phyloP scores from a whole-genome alignment of 352 stramenopile species.

The Globisporangium abappressorium region DNA sequence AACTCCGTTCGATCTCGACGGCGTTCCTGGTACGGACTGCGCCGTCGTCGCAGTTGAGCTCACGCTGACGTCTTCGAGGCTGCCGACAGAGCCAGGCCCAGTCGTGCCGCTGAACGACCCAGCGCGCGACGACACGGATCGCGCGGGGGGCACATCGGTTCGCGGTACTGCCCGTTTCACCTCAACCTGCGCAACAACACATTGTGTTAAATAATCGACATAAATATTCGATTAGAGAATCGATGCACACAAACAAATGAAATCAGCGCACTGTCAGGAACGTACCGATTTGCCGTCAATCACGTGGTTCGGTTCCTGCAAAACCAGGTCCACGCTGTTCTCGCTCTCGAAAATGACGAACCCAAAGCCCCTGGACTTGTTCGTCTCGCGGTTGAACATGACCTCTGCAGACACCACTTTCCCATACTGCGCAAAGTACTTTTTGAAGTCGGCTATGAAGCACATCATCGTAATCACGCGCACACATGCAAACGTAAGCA shows the following conservation, averaged over 20 bases:
- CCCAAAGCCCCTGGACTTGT: slow-evolving; percentile 92
- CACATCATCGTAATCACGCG: neutral
- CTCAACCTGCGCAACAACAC: slow-evolving; percentile 39
- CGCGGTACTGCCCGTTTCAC: slow-evolving; percentile 84
- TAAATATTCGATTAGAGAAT: neutral
- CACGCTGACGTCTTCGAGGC: slow-evolving; percentile 60
- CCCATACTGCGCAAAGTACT: slow-evolving; percentile 92
- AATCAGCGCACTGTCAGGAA: neutral
- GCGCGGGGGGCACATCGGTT: slow-evolving; percentile 72
- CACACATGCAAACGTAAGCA: neutral
- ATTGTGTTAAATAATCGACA: neutral
- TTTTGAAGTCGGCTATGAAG: slow-evolving; percentile 79
- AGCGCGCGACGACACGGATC: slow-evolving; percentile 69
- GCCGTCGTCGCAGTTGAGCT: slow-evolving; percentile 46
- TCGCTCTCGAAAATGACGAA: slow-evolving; percentile 94
- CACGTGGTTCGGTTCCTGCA: slow-evolving; percentile 87
- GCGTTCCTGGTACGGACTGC: slow-evolving; percentile 51
- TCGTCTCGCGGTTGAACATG: slow-evolving; percentile 95
- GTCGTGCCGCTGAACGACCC: slow-evolving; percentile 78
- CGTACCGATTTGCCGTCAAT: slow-evolving; percentile 89
- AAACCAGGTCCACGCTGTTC: slow-evolving; percentile 79
- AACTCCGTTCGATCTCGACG: slow-evolving; percentile 43
- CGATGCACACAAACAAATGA: neutral
- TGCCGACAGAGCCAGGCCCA: slow-evolving; percentile 68
- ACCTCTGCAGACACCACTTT: slow-evolving; percentile 92